Percentiles rank a stretch among this genome's conserved stretches.
Conservation (phyloP, 371 early-diverging fungal genomes). For the Actinomucor elegans region DNA sequence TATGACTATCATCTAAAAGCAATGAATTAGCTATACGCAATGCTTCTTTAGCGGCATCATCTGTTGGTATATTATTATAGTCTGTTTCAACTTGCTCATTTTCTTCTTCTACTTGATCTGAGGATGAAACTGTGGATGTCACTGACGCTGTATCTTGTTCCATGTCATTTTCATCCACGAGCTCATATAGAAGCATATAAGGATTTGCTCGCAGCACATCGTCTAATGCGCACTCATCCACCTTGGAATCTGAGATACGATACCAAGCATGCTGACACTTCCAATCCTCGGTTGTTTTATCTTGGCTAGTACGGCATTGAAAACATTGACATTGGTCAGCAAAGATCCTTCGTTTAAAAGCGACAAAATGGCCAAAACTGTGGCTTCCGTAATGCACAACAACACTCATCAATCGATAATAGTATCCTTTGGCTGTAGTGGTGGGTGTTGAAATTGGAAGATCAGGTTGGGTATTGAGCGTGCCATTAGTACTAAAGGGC, state of each 20-base stretch:
- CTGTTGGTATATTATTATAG: constrained; percentile 9
- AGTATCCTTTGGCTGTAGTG: background rate
- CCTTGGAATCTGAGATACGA: constrained; percentile 84
- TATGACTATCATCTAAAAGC: too few species aligned
- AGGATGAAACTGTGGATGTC: background rate
- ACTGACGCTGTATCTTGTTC: background rate
- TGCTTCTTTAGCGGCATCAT: constrained; percentile 26
- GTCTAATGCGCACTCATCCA: constrained; percentile 66
- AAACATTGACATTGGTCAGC: constrained; percentile 33
- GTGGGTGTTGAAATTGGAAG: constrained; percentile 49
- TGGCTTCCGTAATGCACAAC: constrained; percentile 91
- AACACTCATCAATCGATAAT: constrained; percentile 63
- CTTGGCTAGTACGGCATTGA: constrained; percentile 4
- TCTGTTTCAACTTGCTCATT: background rate
- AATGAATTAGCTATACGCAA: constrained; percentile 29
- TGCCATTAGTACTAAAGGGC: constrained; percentile 57
- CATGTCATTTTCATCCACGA: constrained; percentile 8
- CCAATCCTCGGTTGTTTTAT: constrained; percentile 6
- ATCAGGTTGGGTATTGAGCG: constrained; percentile 51
- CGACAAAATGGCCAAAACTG: constrained; percentile 90
- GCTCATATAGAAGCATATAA: constrained; percentile 90
- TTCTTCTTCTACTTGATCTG: background rate
- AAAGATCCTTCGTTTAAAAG: constrained; percentile 69
- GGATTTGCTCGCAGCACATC: constrained; percentile 75
- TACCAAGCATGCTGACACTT: constrained; percentile 50